Base-by-base conservation (phyloP, 2,329 filamentous ascomycete species). In the Zasmidium angulare region DNA sequence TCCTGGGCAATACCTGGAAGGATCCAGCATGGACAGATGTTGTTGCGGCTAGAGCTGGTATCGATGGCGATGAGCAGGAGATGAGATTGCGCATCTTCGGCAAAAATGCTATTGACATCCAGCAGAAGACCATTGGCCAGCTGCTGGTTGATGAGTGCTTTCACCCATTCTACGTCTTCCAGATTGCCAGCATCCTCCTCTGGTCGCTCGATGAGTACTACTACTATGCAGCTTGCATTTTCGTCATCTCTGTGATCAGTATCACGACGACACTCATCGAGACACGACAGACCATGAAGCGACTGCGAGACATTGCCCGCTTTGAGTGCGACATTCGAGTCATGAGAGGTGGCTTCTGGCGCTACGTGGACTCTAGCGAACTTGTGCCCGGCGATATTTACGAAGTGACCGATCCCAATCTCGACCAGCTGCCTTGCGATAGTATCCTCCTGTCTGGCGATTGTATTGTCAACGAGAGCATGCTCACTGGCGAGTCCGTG, bases 391-490 rank as follows among this genome's bases (percentile, higher is more conserved):
- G 95, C 29, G 95, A 99, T 73, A 88, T 99, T 6, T 99, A 96
- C 76, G 95, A 99, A 79, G 85, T 99, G 52, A 97, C 93, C 58
- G 96, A 99, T 74, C 95, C 95, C 1, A 91, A 88, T 17, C 80
- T 99, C 23, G 85, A 85, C 2, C 90, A 96, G 68, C 89, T 98
- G 63, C 95, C 95, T 0, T 95, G 91, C 69, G 95, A 99, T 74
- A 96, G 93, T 74, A 79, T 99, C 31, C 79, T 99, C 4, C 82
- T 99, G 0, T 91, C 90, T 54, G 96, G 95, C 46, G 96, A 99
- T 76, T 97, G 93, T 70, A 98, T 99, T 63, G 93, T 99, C 65
- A 99, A 99, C 70, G 95, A 99, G 77, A 98, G 95, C 77, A 99
- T 99, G 95, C 84, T 99, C 36, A 99, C 95, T 43, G 86, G 93